Base-by-base conservation (phyloP, 2,329 filamentous ascomycete species). In the Neofusicoccum kwambonambiense region DNA sequence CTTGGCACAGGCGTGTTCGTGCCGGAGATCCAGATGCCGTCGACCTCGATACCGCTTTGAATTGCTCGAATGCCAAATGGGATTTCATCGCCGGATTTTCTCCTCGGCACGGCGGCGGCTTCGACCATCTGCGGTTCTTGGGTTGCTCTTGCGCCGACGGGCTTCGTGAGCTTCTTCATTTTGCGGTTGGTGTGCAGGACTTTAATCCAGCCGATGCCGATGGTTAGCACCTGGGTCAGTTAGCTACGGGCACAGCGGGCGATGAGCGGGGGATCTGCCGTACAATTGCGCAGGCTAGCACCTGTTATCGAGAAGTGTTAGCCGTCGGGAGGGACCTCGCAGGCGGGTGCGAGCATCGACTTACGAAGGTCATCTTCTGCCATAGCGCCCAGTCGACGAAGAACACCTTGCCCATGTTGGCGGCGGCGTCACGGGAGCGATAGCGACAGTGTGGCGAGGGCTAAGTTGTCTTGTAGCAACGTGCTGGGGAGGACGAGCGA, bases 311-410 rank as follows among this genome's bases (percentile, higher is more conserved):
- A 39, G 42, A 54, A 61, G 15, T 49, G 72, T 76, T 72, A 76
- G 73, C 67, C 67, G 44, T 54, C 31, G 61, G 50, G 45, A 56
- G 49, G 61, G 61, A 37, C 31, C 50, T 50, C 41, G 51, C 61
- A 54, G 17, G 9, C 50, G 39, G 12, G 31, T 51, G 27, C 17
- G 45, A 27, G 57, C 31, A 58, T 13, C 35, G 19, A 83, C 90
- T 83, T 81, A 96, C 93, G 80, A 96, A 92, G 62, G 89, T 91
- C 88, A 97, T 89, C 81, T 96, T 88, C 82, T 95, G 87, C 93
- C 93, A 97, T 71, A 95, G 80, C 70, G 85, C 81, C 93, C 92
- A 96, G 57, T 68, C 75, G 19, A 66, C 72, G 70, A 83, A 83
- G 74, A 83, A 83, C 42, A 66, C 67, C 22, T 74, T 73, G 67